Evolutionary conservation across 2,329 filamentous ascomycete genomes (phyloP).

Genomic region (Sclerotinia nivalis): DNA sequence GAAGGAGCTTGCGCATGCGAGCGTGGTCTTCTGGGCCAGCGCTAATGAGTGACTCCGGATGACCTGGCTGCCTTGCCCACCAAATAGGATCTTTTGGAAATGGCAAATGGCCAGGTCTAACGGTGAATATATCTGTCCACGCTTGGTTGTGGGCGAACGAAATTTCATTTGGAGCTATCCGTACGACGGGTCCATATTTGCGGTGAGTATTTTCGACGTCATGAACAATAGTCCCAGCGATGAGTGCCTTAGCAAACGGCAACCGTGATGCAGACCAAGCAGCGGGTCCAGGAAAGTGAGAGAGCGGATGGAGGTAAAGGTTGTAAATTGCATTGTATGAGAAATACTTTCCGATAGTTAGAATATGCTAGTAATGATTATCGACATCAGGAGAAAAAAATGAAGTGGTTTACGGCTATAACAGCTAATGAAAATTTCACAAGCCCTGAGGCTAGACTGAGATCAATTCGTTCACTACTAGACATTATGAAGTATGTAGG

Average conservation of each 20-base stretch:
- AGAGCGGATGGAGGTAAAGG: background rate
- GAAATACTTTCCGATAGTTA: constrained; percentile 4
- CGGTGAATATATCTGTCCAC: background rate
- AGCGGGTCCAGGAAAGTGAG: background rate
- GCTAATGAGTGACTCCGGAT: background rate
- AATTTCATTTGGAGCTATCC: constrained; percentile 51
- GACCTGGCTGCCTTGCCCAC: background rate
- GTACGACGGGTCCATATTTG: constrained; percentile 49
- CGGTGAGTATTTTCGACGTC: constrained; percentile 41
- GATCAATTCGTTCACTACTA: background rate
- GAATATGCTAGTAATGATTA: background rate
- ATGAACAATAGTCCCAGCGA: background rate
- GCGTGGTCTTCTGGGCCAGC: constrained; percentile 27
- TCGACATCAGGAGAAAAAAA: background rate
- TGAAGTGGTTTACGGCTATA: background rate
- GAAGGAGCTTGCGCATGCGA: constrained; percentile 35
- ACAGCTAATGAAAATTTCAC: background rate
- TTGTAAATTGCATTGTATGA: background rate
- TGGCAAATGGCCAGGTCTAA: background rate
- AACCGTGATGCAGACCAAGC: background rate
- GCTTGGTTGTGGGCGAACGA: constrained; percentile 39
- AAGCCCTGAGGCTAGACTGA: background rate
- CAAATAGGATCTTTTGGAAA: constrained; percentile 1
- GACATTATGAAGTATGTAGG: background rate
- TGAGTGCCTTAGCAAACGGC: background rate